Percentiles rank a stretch among this genome's conserved stretches.
Evolutionary conservation across 305 asterid species (phyloP).

Genomic region (Fraxinus nigra): DNA sequence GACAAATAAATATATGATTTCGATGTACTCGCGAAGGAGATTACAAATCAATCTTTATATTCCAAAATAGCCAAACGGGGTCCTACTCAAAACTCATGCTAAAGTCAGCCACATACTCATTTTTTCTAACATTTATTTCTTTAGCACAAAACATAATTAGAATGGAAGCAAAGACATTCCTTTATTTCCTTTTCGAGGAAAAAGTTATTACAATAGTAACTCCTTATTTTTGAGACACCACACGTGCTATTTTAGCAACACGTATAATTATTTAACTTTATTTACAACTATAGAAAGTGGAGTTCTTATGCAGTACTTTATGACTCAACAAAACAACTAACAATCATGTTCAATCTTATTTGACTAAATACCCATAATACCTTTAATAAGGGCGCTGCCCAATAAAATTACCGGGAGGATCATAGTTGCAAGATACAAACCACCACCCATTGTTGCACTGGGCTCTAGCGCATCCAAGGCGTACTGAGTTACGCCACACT

Average conservation of each 20-base stretch:
- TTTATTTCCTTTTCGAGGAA: neutral
- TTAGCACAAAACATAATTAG: too few species aligned
- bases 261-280: neutral
- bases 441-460: slow-evolving; percentile 34
- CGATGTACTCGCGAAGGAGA: too few species aligned
- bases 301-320: neutral
- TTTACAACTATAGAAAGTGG: neutral
- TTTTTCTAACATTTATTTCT: too few species aligned
- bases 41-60: too few species aligned
- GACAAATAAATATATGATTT: too few species aligned
- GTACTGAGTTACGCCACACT: slow-evolving; percentile 38
- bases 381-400: slow-evolving; percentile 38
- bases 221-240: neutral
- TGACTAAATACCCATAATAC: neutral
- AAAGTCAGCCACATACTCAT: too few species aligned
- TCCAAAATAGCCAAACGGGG: too few species aligned
- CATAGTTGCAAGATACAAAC: slow-evolving; percentile 45
- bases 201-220: neutral
- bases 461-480: slow-evolving; percentile 42
- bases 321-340: neutral
- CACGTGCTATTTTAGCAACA: neutral
- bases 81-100: too few species aligned
- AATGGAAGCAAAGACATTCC: too few species aligned
- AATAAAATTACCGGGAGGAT: slow-evolving; percentile 35
- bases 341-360: neutral